Base-by-base conservation (phyloP, 2,329 filamentous ascomycete species). In the Fusarium gaditjirri region DNA sequence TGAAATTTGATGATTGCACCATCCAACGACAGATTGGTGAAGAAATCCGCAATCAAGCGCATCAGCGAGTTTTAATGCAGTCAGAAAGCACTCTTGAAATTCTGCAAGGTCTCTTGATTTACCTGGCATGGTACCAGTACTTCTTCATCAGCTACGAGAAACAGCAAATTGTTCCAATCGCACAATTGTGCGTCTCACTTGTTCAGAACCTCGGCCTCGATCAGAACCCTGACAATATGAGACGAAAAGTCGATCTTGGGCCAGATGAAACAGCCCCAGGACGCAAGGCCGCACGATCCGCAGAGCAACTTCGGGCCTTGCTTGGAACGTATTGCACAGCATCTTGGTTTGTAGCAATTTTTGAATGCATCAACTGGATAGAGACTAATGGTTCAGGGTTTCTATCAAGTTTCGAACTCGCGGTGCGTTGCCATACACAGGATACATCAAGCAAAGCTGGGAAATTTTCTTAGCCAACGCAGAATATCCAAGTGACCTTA, bases 101-200 rank as follows among this genome's bases (percentile, higher is more conserved):
- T 5, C 61, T 66, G 0, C 64, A 66, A 17, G 64, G 64, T 1
- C 38, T 66, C 6, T 13, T 66, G 11, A 10, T 66, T 6, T 66
- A 66, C 16, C 23, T 66, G 3, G 61, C 61, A 11, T 66, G 64
- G 64, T 66, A 66, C 8, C 64, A 66, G 21, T 66, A 66, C 31
- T 66, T 66, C 1, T 66, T 66, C 25, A 66, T 66, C 44, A 66
- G 61, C 4, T 61, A 52, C 6, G 53, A 66, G 25, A 66, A 61
- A 29, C 64, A 66, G 13, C 64, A 66, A 8, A 52, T 66, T n/a
- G 53, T 66, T 6, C 64, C 49, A 5, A 41, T 66, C 4, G 35
- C 64, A 19, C 64, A 66, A 8, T 19, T 66, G 6, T 66, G 64
- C 38, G 29, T 66, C 12, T 66, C 64, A 0, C 33, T 66, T 8